A percentile compares a stretch with the other conserved stretches of the same genome.
Conservation (phyloP, 1,139 yeast species). For the Hemisphaericaspora xylanilytica region DNA sequence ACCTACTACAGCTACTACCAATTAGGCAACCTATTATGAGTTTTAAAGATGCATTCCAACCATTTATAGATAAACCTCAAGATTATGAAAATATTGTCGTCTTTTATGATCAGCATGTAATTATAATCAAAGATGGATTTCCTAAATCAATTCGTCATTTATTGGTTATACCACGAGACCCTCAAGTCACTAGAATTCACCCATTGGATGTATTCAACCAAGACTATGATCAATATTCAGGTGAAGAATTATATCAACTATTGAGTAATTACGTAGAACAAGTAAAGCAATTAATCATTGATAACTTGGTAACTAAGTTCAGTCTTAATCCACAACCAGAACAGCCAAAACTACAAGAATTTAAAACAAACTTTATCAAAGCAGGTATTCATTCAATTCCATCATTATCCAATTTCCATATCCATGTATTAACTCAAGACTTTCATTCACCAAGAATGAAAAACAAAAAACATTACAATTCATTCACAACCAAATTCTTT, state of each 20-base stretch:
- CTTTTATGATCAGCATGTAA: conserved; percentile 49
- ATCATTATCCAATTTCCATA: conserved; percentile 64
- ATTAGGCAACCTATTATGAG: conserved; percentile 22
- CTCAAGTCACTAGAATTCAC: conserved; percentile 36
- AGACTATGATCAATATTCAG: conserved; percentile 17
- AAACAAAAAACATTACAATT: conserved; percentile 65
- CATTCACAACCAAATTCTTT: conserved; percentile 66
- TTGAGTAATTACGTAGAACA: conserved; percentile 40
- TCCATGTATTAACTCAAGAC: conserved; percentile 71
- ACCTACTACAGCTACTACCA: no score
- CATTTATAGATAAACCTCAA: conserved; percentile 32
- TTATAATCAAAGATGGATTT: conserved; percentile 57
- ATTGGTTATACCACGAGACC: conserved; percentile 57
- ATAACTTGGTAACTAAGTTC: conserved; percentile 27
- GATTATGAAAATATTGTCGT: conserved; percentile 26
- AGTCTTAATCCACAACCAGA: conserved; percentile 7
- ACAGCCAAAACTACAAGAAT: conserved; percentile 15
- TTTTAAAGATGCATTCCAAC: conserved; percentile 33
- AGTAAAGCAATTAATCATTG: conserved; percentile 40
- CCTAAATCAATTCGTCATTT: conserved; percentile 67
- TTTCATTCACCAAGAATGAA: conserved; percentile 54
- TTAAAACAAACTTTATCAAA: conserved; percentile 39
- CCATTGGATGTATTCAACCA: conserved; percentile 54
- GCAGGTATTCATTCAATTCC: conserved; percentile 74
- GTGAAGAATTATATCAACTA: conserved; percentile 26